These are phyloP conservation scores for Pseudogymnoascus pannorum DNA, from an alignment of 2,329 filamentous ascomycete genomes.

Conservation along the genomic window DNA sequence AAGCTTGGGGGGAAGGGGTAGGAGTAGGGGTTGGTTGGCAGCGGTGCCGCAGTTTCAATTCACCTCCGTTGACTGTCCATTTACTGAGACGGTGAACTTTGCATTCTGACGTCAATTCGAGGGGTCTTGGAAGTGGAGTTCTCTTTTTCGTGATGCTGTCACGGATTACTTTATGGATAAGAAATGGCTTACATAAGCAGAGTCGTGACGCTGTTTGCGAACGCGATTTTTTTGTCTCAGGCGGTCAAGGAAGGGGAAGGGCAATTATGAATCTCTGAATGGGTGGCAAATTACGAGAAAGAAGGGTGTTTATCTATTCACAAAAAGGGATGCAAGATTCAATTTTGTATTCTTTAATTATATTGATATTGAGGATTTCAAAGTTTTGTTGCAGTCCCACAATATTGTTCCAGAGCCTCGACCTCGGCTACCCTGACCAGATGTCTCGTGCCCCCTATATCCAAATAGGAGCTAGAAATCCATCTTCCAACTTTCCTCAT, in stretches of 20 bases:
- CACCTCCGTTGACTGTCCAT: constrained; percentile 6
- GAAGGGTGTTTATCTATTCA: background rate
- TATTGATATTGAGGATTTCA: background rate
- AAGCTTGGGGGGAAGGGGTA: background rate
- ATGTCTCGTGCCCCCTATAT: background rate
- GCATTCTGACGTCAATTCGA: constrained; percentile 7
- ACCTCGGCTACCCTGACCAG: background rate
- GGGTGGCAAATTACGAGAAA: background rate
- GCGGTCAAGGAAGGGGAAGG: background rate
- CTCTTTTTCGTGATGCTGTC: background rate
- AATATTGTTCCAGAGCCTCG: background rate
- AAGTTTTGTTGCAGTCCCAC: background rate
- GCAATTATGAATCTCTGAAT: background rate
- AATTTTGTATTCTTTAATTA: background rate
- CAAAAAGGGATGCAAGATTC: background rate
- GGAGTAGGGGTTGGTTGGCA: background rate
- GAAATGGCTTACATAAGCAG: background rate
- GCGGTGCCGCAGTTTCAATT: background rate
- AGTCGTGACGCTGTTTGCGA: background rate
- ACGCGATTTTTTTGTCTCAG: background rate
- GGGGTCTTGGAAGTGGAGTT: constrained; percentile 4
- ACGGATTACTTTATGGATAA: constrained; percentile 6
- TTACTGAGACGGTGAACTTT: background rate
- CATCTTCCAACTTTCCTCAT: no score
- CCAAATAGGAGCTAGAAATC: background rate